A percentile compares a stretch with the other conserved stretches of the same genome.
Conservation (phyloP, 306 rosid genomes). For the Inga leiocalycina region DNA sequence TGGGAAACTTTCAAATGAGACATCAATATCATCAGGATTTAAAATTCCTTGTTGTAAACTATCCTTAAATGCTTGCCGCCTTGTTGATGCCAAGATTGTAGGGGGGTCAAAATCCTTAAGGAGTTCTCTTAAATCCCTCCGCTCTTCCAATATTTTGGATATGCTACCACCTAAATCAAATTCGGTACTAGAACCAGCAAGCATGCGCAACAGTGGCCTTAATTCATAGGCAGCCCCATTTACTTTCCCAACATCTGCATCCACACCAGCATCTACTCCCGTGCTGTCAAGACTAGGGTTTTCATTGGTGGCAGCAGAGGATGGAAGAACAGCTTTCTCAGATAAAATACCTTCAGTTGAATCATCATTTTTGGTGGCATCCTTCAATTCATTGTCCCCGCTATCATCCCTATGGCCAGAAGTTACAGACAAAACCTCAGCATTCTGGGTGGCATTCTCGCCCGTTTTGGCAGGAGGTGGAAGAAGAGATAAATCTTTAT, state of each 20-base stretch:
- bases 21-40: conserved; percentile 61
- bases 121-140: conserved; percentile 65
- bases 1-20: conserved; percentile 85
- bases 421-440: conserved; percentile 54
- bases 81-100: conserved; percentile 51
- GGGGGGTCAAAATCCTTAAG: conserved; percentile 67
- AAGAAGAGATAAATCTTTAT: conserved; percentile 63
- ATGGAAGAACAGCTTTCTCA: conserved; percentile 54
- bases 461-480: conserved; percentile 65
- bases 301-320: conserved; percentile 52
- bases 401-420: conserved; percentile 54
- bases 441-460: conserved; percentile 54
- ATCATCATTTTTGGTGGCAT: conserved; percentile 45
- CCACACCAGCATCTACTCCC: conserved; percentile 50
- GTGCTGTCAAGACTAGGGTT: conserved; percentile 55
- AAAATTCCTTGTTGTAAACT: conserved; percentile 70
- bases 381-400: conserved; percentile 62
- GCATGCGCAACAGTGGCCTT: conserved; percentile 62
- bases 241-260: conserved; percentile 58
- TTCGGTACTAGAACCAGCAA: conserved; percentile 64
- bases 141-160: conserved; percentile 70
- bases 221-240: conserved; percentile 51
- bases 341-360: conserved; percentile 46
- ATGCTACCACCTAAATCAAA: conserved; percentile 63
- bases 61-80: conserved; percentile 75